phyloP scores from a whole-genome alignment of 768 basidiomycete species.

The Kwoniella heveanensis region DNA sequence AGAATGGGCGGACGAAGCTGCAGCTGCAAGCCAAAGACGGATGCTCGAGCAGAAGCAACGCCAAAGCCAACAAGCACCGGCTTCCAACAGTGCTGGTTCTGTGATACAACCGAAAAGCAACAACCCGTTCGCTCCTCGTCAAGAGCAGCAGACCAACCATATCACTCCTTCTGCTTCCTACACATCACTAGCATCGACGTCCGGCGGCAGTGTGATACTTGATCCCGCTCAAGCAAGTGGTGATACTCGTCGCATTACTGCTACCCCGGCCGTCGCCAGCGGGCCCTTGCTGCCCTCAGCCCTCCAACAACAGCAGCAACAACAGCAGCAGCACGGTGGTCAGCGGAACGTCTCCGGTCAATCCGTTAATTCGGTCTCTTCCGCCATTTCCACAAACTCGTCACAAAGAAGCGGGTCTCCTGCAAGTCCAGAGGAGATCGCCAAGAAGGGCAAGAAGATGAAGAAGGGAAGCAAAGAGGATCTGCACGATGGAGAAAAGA shows the following conservation, averaged over 20 bases:
- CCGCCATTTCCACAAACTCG: constrained; percentile 31
- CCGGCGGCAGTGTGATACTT: constrained; percentile 52
- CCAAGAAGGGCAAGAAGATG: constrained; percentile 63
- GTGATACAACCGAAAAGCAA: constrained; percentile 42
- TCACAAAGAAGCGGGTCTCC: constrained; percentile 28
- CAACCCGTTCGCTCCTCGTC: constrained; percentile 43
- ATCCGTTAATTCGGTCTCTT: constrained; percentile 57
- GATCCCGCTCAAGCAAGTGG: constrained; percentile 68
- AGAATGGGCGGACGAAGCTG: constrained; percentile 79
- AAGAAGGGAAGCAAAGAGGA: constrained; percentile 40
- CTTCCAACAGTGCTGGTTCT: constrained; percentile 40
- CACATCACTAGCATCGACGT: constrained; percentile 22
- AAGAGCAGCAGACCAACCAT: not conserved
- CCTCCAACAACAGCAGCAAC: constrained; percentile 32
- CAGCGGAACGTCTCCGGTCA: constrained; percentile 60
- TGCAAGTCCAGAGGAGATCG: constrained; percentile 51
- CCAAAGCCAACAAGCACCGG: constrained; percentile 16
- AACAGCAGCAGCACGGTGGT: constrained; percentile 12
- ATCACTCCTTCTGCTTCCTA: constrained; percentile 49
- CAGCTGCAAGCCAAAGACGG: constrained; percentile 58
- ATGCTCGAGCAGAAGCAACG: constrained; percentile 33
- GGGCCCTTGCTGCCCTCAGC: constrained; percentile 38
- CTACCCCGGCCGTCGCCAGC: constrained; percentile 71
- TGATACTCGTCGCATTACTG: constrained; percentile 76
- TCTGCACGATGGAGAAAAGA: constrained; percentile 38